A percentile compares a stretch with the other conserved stretches of the same genome.
phyloP scores from a whole-genome alignment of 2,329 filamentous ascomycete genomes.

The Blastomyces gilchristii region DNA sequence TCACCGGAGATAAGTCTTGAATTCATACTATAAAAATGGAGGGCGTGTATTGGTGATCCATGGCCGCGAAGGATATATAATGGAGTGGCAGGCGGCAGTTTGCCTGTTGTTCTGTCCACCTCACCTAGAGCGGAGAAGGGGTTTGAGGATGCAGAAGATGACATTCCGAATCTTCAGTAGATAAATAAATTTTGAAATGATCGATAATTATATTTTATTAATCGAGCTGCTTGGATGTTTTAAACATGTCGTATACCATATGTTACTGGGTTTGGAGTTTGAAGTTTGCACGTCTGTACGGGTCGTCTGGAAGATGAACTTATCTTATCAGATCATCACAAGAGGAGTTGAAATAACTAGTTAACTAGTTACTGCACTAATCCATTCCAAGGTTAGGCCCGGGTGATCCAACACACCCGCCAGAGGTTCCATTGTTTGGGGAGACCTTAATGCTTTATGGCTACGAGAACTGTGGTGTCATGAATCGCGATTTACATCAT shows the following conservation, averaged over 20 bases:
- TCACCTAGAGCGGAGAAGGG: background rate
- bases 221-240: background rate
- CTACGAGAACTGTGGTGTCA: background rate
- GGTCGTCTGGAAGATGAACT: background rate
- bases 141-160: background rate
- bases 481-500: too few relatives aligned
- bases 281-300: background rate
- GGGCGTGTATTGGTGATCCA: conserved; percentile 64
- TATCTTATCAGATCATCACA: conserved; percentile 2
- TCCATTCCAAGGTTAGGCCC: too few relatives aligned
- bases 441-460: background rate
- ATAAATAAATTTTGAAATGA: background rate
- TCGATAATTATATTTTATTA: background rate
- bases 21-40: conserved; percentile 63
- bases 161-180: background rate
- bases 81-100: conserved; percentile 44
- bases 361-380: background rate
- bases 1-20: conserved; percentile 74
- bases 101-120: background rate
- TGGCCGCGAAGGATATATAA: conserved; percentile 76
- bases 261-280: background rate
- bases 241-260: background rate
- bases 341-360: background rate
- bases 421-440: background rate
- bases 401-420: too few relatives aligned